Percentiles rank a stretch among this genome's conserved stretches.
Conservation (phyloP, 2,329 filamentous ascomycete genomes). For the Colletotrichum paranaense region DNA sequence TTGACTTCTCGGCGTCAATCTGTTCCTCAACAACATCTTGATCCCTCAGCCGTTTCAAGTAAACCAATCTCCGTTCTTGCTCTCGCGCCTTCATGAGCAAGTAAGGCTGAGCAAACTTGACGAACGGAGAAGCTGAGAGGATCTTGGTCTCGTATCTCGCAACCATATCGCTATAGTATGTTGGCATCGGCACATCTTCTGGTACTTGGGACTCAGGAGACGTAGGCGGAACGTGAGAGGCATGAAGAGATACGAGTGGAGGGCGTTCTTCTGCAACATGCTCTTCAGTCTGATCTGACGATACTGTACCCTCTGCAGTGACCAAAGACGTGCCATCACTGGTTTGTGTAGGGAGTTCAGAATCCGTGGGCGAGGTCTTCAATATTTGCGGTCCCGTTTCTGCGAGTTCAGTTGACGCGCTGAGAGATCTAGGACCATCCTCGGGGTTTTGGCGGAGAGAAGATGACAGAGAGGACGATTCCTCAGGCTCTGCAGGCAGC, state of each 20-base stretch:
- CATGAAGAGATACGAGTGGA: conserved; percentile 51
- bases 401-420: conserved; percentile 41
- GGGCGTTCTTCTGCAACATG: conserved; percentile 39
- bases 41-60: conserved; percentile 85
- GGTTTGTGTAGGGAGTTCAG: conserved; percentile 42
- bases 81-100: conserved; percentile 92
- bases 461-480: conserved; percentile 27
- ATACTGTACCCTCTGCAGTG: conserved; percentile 42
- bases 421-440: conserved; percentile 51
- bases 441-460: conserved; percentile 47
- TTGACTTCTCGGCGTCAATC: conserved; percentile 69
- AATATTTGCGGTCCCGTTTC: conserved; percentile 44
- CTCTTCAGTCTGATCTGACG: conserved; percentile 41
- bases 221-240: conserved; percentile 53
- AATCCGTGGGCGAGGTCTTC: conserved; percentile 48
- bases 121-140: conserved; percentile 93
- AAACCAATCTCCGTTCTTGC: conserved; percentile 85
- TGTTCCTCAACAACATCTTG: conserved; percentile 72
- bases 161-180: conserved; percentile 95
- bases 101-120: conserved; percentile 94
- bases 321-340: conserved; percentile 30
- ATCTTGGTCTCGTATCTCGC: conserved; percentile 93
- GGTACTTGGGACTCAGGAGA: conserved; percentile 70
- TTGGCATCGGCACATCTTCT: conserved; percentile 86
- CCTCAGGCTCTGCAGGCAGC: conserved; percentile 73